Evolutionary conservation across 345 rosid species (phyloP).

Genomic region (Pelargonium nanum): DNA sequence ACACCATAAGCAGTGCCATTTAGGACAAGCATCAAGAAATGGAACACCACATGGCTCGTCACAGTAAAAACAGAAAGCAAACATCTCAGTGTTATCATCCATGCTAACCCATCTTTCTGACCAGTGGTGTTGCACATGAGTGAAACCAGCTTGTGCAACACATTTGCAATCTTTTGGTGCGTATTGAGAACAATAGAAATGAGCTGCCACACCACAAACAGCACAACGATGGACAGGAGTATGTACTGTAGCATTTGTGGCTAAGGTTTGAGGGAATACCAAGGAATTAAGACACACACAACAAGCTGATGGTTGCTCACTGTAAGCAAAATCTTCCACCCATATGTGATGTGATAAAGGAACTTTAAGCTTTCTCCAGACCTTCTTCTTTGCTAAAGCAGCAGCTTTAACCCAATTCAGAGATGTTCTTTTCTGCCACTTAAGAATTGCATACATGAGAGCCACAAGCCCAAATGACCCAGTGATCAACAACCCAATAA

Average conservation of each 20-base stretch:
- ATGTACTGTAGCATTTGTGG: slow-evolving; percentile 23
- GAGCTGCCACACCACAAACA: slow-evolving; percentile 62
- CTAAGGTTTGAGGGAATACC: slow-evolving; percentile 26
- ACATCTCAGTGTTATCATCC: slow-evolving; percentile 47
- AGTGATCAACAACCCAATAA: slow-evolving; percentile 41
- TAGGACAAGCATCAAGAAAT: slow-evolving; percentile 53
- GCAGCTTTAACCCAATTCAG: slow-evolving; percentile 54
- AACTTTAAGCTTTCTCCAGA: slow-evolving; percentile 46
- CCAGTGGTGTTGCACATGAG: slow-evolving; percentile 54
- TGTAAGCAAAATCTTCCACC: slow-evolving; percentile 40
- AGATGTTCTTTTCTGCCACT: slow-evolving; percentile 49
- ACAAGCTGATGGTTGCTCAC: slow-evolving; percentile 44
- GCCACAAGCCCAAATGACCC: slow-evolving; percentile 32
- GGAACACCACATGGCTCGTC: slow-evolving; percentile 64
- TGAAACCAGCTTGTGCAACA: slow-evolving; percentile 47
- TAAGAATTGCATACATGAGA: slow-evolving; percentile 32
- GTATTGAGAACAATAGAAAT: slow-evolving; percentile 44
- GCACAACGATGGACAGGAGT: slow-evolving; percentile 41
- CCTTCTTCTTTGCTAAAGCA: slow-evolving; percentile 45
- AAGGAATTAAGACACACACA: slow-evolving; percentile 50
- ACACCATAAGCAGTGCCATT: slow-evolving; percentile 70
- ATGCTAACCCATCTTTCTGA: slow-evolving; percentile 55
- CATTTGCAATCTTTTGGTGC: slow-evolving; percentile 57
- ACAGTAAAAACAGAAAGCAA: slow-evolving; percentile 54
- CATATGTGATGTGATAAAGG: slow-evolving; percentile 49